These are phyloP conservation scores for Eucalyptus paniculata DNA, from an alignment of 345 rosid species.

Conservation along the genomic window DNA sequence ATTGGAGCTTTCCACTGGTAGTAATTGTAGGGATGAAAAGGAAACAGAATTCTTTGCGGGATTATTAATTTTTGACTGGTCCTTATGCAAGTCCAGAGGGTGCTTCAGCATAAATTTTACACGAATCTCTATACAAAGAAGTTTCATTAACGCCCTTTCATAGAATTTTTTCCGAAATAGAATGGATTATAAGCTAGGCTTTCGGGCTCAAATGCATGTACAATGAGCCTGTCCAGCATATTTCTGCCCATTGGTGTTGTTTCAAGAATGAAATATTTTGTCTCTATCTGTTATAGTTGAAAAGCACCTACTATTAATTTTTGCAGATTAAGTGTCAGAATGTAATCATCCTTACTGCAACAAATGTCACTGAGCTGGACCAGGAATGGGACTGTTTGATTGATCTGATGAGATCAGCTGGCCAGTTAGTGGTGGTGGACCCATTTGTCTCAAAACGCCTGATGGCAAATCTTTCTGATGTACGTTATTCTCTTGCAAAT, in stretches of 20 bases:
- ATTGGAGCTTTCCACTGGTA: not conserved
- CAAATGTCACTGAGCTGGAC: slow-evolving; percentile 64
- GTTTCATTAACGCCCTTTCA: not conserved
- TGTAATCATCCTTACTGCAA: slow-evolving; percentile 63
- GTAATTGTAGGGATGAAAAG: not conserved
- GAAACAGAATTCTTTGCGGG: not conserved
- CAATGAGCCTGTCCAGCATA: not conserved
- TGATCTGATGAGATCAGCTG: slow-evolving; percentile 35
- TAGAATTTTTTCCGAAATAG: not conserved
- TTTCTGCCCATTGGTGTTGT: not conserved
- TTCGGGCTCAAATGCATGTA: not conserved
- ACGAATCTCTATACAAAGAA: not conserved
- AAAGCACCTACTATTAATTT: not conserved
- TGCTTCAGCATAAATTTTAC: not conserved
- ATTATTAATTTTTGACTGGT: not conserved
- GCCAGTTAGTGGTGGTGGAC: slow-evolving; percentile 30
- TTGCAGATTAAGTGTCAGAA: slow-evolving; percentile 81
- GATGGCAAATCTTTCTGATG: slow-evolving; percentile 53
- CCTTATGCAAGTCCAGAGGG: not conserved
- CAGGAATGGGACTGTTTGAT: slow-evolving; percentile 81
- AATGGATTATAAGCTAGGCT: not conserved
- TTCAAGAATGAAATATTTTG: not conserved
- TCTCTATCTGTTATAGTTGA: not conserved
- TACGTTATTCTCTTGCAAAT: slow-evolving; percentile 8
- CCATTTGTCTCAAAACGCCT: slow-evolving; percentile 40